These are phyloP conservation scores for Curvularia lunata DNA, from an alignment of 2,329 filamentous ascomycete genomes.

Conservation along the genomic window DNA sequence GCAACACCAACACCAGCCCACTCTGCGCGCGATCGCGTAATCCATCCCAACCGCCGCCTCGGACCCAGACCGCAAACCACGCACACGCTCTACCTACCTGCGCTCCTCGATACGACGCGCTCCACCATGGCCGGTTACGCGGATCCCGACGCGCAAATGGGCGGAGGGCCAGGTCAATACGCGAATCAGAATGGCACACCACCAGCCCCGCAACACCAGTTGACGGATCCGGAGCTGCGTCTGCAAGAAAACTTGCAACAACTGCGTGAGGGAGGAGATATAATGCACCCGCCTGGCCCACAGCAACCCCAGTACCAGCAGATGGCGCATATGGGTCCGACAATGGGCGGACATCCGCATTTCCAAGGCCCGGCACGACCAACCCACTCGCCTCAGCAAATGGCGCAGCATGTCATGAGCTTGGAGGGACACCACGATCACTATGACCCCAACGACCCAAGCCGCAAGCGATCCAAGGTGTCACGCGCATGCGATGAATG, in stretches of 20 bases:
- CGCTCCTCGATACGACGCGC: slow-evolving; percentile 24
- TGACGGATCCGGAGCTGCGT: slow-evolving; percentile 43
- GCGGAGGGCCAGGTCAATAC: slow-evolving; percentile 43
- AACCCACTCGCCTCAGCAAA: slow-evolving; percentile 49
- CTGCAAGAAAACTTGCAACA: slow-evolving; percentile 47
- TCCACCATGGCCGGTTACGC: slow-evolving; percentile 42
- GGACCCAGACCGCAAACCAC: neutral
- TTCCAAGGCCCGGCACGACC: slow-evolving; percentile 46
- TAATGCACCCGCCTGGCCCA: slow-evolving; percentile 37
- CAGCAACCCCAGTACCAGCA: slow-evolving; percentile 40
- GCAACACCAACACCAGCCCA: slow-evolving; percentile 31
- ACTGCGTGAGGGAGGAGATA: slow-evolving; percentile 40
- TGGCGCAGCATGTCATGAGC: slow-evolving; percentile 50
- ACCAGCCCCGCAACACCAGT: slow-evolving; percentile 41
- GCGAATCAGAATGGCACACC: slow-evolving; percentile 46
- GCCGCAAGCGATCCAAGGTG: slow-evolving; percentile 50
- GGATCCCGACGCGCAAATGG: slow-evolving; percentile 45
- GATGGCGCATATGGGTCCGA: slow-evolving; percentile 36
- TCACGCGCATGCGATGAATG: slow-evolving; percentile 52
- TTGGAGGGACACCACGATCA: slow-evolving; percentile 44
- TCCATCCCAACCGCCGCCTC: slow-evolving; percentile 9
- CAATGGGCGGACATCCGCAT: slow-evolving; percentile 43
- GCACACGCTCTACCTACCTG: neutral
- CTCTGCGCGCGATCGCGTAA: slow-evolving; percentile 28
- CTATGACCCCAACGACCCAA: slow-evolving; percentile 46